Evolutionary conservation across 768 basidiomycete species (phyloP).

Genomic region (Agrocybe pediades): DNA sequence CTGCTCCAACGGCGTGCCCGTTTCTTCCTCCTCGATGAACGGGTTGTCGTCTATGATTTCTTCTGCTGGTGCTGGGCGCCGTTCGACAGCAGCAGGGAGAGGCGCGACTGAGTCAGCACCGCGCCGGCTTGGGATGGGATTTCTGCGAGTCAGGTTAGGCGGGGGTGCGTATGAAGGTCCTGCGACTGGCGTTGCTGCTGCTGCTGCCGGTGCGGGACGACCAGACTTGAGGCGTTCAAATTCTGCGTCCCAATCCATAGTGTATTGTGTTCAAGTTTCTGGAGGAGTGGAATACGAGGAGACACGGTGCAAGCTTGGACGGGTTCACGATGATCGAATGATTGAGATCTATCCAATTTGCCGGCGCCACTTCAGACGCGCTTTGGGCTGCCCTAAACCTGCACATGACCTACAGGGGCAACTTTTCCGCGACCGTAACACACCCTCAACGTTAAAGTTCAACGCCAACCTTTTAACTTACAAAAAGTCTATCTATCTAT

Average conservation of each 20-base stretch:
- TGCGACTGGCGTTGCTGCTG: no score
- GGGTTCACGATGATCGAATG: no score
- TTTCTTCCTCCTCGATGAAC: constrained; percentile 22
- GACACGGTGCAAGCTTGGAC: neutral
- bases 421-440: no score
- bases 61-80: neutral
- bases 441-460: no score
- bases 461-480: no score
- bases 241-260: constrained; percentile 42
- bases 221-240: constrained; percentile 28
- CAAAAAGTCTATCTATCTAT: no score
- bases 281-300: neutral
- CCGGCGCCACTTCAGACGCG: constrained; percentile 21
- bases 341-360: no score
- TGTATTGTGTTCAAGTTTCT: neutral
- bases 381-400: constrained; percentile 30
- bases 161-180: constrained; percentile 14
- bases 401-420: neutral
- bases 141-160: no score
- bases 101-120: constrained; percentile 30
- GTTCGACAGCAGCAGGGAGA: constrained; percentile 26
- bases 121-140: no score
- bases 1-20: constrained; percentile 64
- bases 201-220: constrained; percentile 2
- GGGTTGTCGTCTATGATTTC: constrained; percentile 6